phyloP scores from a whole-genome alignment of 352 stramenopile species.

The Phytophthora pistaciae region DNA sequence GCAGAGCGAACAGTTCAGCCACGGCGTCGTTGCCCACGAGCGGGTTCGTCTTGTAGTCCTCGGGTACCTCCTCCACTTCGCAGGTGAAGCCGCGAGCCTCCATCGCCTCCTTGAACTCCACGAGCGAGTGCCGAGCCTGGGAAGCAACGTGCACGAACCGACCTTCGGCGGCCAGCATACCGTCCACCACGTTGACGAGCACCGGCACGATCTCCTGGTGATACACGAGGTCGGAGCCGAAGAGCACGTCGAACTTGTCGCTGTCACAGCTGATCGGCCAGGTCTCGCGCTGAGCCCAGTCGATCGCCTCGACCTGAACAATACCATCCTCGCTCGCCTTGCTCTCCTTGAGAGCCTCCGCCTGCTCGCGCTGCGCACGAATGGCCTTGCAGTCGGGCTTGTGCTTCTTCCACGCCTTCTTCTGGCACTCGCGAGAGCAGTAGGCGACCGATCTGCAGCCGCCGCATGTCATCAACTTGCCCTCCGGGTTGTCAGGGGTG shows the following conservation, averaged over 20 bases:
- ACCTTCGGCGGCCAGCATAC: slow-evolving; percentile 55
- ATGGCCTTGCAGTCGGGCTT: slow-evolving; percentile 84
- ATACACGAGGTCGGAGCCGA: slow-evolving; percentile 90
- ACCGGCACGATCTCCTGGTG: slow-evolving; percentile 85
- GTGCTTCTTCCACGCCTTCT: slow-evolving; percentile 88
- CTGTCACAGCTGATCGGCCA: slow-evolving; percentile 58
- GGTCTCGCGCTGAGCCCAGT: slow-evolving; percentile 82
- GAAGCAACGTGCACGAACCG: slow-evolving; percentile 87
- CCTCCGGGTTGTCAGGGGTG: slow-evolving; percentile 84
- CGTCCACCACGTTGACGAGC: slow-evolving; percentile 83
- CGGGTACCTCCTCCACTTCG: slow-evolving; percentile 70
- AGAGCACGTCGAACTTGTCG: slow-evolving; percentile 72
- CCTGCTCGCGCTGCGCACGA: slow-evolving; percentile 48
- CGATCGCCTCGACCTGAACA: slow-evolving; percentile 77
- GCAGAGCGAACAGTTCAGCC: slow-evolving; percentile 81
- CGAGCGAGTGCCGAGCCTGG: slow-evolving; percentile 80
- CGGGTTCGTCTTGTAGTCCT: slow-evolving; percentile 89
- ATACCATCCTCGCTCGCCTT: slow-evolving; percentile 21
- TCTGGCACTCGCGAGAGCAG: slow-evolving; percentile 88
- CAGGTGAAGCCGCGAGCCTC: slow-evolving; percentile 73
- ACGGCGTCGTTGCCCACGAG: slow-evolving; percentile 72
- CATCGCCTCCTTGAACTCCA: slow-evolving; percentile 87
- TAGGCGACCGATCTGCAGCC: slow-evolving; percentile 81
- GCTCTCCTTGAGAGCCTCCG: slow-evolving; percentile 25
- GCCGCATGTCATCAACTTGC: slow-evolving; percentile 88